These are phyloP conservation scores for Aspergillus funiculosus DNA, from an alignment of 495 filamentous ascomycete species.

Conservation along the genomic window DNA sequence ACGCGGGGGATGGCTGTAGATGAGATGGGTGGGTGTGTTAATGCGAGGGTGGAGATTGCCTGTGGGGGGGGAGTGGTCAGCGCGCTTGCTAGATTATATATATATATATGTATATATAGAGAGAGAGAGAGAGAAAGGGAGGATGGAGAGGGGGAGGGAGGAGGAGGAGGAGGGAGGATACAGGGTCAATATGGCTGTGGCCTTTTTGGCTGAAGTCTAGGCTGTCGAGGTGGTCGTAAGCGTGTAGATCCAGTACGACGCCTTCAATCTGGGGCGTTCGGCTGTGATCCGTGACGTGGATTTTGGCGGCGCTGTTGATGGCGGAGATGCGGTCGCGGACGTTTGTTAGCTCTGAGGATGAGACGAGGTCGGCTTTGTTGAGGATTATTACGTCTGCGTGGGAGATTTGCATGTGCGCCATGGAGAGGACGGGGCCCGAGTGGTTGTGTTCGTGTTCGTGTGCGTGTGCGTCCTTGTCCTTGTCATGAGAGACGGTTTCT, in stretches of 20 bases:
- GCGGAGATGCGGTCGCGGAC: slow-evolving; percentile 63
- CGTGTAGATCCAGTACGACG: slow-evolving; percentile 82
- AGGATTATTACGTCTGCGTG: slow-evolving; percentile 95
- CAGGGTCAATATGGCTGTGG: slow-evolving; percentile 79
- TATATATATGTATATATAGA: background rate
- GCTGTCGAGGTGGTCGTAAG: slow-evolving; percentile 73
- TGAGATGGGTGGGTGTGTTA: slow-evolving; percentile 54
- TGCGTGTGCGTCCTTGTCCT: too few species aligned
- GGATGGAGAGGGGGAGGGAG: slow-evolving; percentile 51
- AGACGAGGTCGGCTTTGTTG: slow-evolving; percentile 92
- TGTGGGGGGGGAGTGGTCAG: slow-evolving; percentile 26
- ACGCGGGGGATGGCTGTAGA: slow-evolving; percentile 50
- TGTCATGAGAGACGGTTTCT: slow-evolving; percentile 37
- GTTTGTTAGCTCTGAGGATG: slow-evolving; percentile 53
- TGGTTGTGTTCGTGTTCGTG: slow-evolving; percentile 46
- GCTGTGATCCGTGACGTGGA: slow-evolving; percentile 74
- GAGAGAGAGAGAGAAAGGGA: background rate
- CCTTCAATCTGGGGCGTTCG: slow-evolving; percentile 76
- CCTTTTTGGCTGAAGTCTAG: slow-evolving; percentile 62
- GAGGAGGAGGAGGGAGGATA: slow-evolving; percentile 30
- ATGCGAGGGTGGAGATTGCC: slow-evolving; percentile 82
- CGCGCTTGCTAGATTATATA: background rate
- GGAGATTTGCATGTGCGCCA: slow-evolving; percentile 91
- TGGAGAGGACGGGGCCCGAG: slow-evolving; percentile 65
- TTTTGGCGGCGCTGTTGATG: slow-evolving; percentile 86